Evolutionary conservation across 108 stramenopile species (phyloP).

Genomic region (Mediolabrus comicus): DNA sequence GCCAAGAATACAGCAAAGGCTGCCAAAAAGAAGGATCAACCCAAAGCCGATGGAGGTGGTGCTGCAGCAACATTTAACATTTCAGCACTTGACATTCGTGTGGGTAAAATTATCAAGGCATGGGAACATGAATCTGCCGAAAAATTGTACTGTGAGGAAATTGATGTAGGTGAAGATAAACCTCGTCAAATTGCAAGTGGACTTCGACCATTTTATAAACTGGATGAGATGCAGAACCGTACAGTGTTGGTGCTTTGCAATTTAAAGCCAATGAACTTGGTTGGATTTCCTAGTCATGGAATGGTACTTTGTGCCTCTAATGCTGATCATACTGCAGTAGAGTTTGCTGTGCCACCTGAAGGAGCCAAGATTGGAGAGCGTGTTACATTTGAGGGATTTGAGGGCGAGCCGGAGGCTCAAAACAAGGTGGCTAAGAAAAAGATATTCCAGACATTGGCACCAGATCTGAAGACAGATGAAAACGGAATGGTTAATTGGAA

Average conservation of each 20-base stretch:
- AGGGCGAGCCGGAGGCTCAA: constrained; percentile 80
- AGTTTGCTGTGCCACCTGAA: constrained; percentile 80
- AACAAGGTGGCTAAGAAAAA: constrained; percentile 92
- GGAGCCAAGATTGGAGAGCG: constrained; percentile 80
- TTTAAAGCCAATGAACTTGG: constrained; percentile 86
- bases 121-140: constrained; percentile 97
- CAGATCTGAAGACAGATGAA: constrained; percentile 77
- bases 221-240: constrained; percentile 81
- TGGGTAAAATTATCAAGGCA: constrained; percentile 89
- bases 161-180: constrained; percentile 90
- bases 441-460: constrained; percentile 80
- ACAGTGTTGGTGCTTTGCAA: constrained; percentile 95
- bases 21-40: constrained; percentile 34
- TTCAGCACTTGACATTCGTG: constrained; percentile 88
- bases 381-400: constrained; percentile 67
- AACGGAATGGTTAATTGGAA: constrained; percentile 82
- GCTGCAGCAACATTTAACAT: constrained; percentile 45
- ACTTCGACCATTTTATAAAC: constrained; percentile 86
- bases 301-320: constrained; percentile 92
- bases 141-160: constrained; percentile 95
- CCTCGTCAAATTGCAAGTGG: constrained; percentile 94
- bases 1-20: constrained; percentile 37
- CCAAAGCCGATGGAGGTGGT: not conserved
- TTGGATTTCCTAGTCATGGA: constrained; percentile 88
- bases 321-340: constrained; percentile 75